Conservation (phyloP, 495 filamentous ascomycete genomes). For the Amniculicola lignicola region DNA sequence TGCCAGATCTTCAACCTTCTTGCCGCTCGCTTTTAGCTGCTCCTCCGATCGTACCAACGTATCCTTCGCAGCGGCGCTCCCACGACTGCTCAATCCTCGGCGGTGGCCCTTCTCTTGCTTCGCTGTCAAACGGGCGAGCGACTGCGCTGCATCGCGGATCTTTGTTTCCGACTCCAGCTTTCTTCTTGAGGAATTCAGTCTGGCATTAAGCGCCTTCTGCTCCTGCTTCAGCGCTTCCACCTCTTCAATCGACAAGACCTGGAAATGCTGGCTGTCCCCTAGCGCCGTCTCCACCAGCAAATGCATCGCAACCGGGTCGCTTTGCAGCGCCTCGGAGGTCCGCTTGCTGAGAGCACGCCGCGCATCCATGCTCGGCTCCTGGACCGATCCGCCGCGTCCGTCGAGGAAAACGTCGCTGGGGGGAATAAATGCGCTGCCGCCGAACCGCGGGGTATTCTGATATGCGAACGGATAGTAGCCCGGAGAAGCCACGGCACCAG, state of each 20-base stretch:
- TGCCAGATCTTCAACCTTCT: conserved; percentile 81
- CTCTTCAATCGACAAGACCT: conserved; percentile 84
- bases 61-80: conserved; percentile 32
- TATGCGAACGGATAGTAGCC: conserved; percentile 23
- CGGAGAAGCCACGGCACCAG: conserved; percentile 25
- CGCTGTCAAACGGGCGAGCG: conserved; percentile 73
- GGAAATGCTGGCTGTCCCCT: conserved; percentile 75
- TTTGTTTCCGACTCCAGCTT: conserved; percentile 91
- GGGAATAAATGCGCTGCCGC: conserved; percentile 30
- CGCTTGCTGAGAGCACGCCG: conserved; percentile 19
- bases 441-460: conserved; percentile 23
- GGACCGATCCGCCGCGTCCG: conserved; percentile 13
- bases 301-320: conserved; percentile 68
- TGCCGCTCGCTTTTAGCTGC: conserved; percentile 68
- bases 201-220: conserved; percentile 60
- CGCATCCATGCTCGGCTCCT: conserved; percentile 1
- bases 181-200: conserved; percentile 73
- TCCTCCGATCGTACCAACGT: conserved; percentile 61
- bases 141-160: conserved; percentile 86
- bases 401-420: conserved; percentile 31
- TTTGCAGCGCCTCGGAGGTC: conserved; percentile 21
- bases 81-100: conserved; percentile 54
- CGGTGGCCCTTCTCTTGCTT: conserved; percentile 48
- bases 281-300: conserved; percentile 91
- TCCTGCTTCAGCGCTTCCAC: conserved; percentile 90